These are phyloP conservation scores for Aspergillus sp. DNA, from an alignment of 2,329 filamentous ascomycete species.

Conservation along the genomic window DNA sequence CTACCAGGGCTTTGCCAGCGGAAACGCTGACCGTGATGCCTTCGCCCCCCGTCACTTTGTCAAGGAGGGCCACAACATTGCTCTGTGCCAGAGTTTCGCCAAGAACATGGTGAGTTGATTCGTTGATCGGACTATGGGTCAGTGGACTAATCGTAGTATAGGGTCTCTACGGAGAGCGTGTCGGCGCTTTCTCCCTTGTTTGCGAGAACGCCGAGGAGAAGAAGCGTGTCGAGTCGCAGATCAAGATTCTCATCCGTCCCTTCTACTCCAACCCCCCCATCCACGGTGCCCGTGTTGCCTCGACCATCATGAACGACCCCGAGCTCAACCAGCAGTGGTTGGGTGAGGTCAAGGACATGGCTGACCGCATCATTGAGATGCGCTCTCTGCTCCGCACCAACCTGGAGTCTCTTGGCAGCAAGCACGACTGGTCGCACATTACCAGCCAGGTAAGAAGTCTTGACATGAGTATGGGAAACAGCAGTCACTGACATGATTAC, in stretches of 20 bases:
- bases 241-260: conserved; percentile 96
- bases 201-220: conserved; percentile 82
- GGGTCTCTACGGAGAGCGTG: conserved; percentile 97
- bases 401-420: conserved; percentile 89
- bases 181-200: conserved; percentile 92
- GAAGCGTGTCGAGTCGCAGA: conserved; percentile 91
- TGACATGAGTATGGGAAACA: neutral
- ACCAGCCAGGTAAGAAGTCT: conserved; percentile 64
- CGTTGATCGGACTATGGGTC: neutral
- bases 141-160: conserved; percentile 25
- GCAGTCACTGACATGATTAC: conserved; percentile 3
- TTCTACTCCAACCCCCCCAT: conserved; percentile 98
- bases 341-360: conserved; percentile 95
- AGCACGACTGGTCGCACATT: conserved; percentile 98
- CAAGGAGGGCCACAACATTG: conserved; percentile 82
- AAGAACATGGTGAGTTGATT: conserved; percentile 83
- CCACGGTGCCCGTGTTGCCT: conserved; percentile 90
- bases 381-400: conserved; percentile 89
- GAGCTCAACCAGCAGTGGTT: conserved; percentile 91
- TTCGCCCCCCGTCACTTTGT: conserved; percentile 93
- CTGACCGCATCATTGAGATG: conserved; percentile 98
- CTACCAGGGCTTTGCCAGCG: conserved; percentile 96
- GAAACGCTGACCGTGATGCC: conserved; percentile 86
- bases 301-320: conserved; percentile 82
- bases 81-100: conserved; percentile 88